Conservation (phyloP, 805 yeast species). For the Aciculoconidium aculeatum region DNA sequence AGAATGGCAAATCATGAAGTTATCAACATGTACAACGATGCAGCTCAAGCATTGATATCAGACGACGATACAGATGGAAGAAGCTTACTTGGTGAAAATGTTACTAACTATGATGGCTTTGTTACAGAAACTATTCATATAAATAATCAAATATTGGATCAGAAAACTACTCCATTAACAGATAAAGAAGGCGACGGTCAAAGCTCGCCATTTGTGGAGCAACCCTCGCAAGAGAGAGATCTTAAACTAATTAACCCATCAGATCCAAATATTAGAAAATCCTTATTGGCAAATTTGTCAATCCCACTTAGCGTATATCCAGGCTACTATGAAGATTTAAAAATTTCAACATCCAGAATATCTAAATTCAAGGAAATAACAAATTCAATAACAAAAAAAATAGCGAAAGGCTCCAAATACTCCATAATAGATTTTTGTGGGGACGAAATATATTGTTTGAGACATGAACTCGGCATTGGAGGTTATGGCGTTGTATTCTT, state of each 20-base stretch:
- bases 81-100: no score
- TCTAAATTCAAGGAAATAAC: conserved; percentile 34
- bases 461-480: conserved; percentile 67
- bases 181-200: conserved; percentile 20
- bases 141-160: conserved; percentile 3
- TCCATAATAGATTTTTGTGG: conserved; percentile 42
- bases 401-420: conserved; percentile 27
- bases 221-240: conserved; percentile 12
- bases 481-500: conserved; percentile 74
- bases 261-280: conserved; percentile 32
- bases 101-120: conserved; percentile 38
- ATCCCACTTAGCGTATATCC: conserved; percentile 29
- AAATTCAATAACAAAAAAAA: conserved; percentile 26
- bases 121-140: conserved; percentile 44
- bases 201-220: conserved; percentile 46
- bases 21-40: conserved; percentile 65
- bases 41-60: conserved; percentile 25
- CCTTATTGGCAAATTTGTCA: conserved; percentile 31
- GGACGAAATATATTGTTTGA: conserved; percentile 42
- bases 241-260: conserved; percentile 32
- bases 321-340: conserved; percentile 31
- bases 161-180: conserved; percentile 22
- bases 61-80: conserved; percentile 26
- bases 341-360: conserved; percentile 14
- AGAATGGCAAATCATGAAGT: conserved; percentile 72